phyloP scores from a whole-genome alignment of 2,329 filamentous ascomycete genomes.

The Endothia cerciana region DNA sequence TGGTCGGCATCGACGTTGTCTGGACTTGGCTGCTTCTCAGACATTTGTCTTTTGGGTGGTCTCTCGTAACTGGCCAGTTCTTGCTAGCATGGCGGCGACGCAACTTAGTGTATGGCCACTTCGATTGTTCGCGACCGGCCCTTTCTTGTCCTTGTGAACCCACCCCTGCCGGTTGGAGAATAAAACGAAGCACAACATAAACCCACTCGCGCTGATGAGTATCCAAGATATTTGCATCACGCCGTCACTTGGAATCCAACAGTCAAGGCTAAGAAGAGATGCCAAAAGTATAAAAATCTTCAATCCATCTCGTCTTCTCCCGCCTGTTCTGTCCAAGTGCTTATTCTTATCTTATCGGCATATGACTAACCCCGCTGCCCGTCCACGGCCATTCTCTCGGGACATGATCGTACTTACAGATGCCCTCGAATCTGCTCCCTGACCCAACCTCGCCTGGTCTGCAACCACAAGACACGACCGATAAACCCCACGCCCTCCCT shows the following conservation, averaged over 20 bases:
- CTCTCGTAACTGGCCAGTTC: too few species aligned
- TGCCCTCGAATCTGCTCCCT: constrained; percentile 3
- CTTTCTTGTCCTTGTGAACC: not conserved
- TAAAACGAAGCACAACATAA: not conserved
- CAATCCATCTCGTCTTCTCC: not conserved
- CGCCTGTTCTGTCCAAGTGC: not conserved
- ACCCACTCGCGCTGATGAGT: too few species aligned
- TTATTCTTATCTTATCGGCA: constrained; percentile 13
- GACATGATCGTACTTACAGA: constrained; percentile 4
- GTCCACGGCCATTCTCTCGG: constrained; percentile 15
- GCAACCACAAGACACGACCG: constrained; percentile 18
- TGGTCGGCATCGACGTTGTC: not conserved
- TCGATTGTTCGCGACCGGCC: too few species aligned
- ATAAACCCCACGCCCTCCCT: not conserved
- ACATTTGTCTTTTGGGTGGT: not conserved
- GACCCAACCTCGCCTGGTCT: not conserved
- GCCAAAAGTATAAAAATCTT: not conserved
- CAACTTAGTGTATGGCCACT: too few species aligned
- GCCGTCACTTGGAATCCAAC: not conserved
- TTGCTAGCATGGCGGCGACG: too few species aligned
- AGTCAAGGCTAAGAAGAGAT: not conserved
- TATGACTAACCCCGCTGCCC: constrained; percentile 25
- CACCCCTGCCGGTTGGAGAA: not conserved
- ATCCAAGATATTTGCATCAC: too few species aligned
- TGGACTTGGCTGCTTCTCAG: not conserved